Conservation (phyloP, 73 alveolate species). For the Stentor coeruleus region DNA sequence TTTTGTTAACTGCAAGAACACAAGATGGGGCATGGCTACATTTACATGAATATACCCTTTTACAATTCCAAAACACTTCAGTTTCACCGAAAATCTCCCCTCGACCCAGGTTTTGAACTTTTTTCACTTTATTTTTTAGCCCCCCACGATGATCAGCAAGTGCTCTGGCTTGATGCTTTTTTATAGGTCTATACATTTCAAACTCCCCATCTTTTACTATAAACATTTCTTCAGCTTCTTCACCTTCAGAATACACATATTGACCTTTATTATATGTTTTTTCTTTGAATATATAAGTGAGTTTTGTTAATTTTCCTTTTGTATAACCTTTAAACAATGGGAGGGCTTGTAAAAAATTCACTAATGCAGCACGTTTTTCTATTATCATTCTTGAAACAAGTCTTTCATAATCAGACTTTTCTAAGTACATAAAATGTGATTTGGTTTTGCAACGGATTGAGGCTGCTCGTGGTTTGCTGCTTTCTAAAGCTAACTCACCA, state of each 20-base stretch:
- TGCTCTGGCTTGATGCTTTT: too few species aligned
- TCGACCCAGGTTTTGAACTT: conserved; percentile 3
- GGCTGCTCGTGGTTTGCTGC: conserved; percentile 51
- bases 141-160: background rate
- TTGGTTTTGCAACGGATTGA: conserved; percentile 29
- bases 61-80: background rate
- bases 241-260: conserved; percentile 47
- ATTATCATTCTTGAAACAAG: conserved; percentile 40
- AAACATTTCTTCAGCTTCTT: conserved; percentile 22
- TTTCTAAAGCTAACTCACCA: conserved; percentile 57
- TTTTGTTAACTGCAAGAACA: too few species aligned
- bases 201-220: conserved; percentile 50
- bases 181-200: conserved; percentile 35
- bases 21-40: too few species aligned
- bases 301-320: conserved; percentile 39
- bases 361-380: conserved; percentile 33
- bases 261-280: conserved; percentile 32
- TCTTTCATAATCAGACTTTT: conserved; percentile 37
- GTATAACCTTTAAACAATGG: conserved; percentile 42
- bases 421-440: conserved; percentile 37
- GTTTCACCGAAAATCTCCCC: conserved; percentile 24
- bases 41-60: too few species aligned
- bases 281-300: conserved; percentile 45
- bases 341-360: conserved; percentile 39
- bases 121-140: too few species aligned